These are phyloP conservation scores for Penicillium oxalicum DNA, from an alignment of 2,329 filamentous ascomycete genomes.

Conservation along the genomic window DNA sequence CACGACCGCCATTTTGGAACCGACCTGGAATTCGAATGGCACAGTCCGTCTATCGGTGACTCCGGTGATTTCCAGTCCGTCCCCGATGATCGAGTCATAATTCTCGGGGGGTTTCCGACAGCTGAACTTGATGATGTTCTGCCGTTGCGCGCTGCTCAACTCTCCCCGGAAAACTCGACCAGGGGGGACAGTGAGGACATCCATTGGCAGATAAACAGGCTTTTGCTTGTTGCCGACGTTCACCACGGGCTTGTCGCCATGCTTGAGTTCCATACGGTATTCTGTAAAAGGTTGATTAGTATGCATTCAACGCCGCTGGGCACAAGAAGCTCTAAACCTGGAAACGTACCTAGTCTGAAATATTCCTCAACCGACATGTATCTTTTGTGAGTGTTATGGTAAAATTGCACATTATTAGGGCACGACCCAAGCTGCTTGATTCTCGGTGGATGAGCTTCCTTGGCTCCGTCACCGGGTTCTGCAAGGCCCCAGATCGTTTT, in stretches of 20 bases:
- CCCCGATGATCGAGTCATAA: conserved; percentile 51
- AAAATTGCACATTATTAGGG: conserved; percentile 13
- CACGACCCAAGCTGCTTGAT: conserved; percentile 1
- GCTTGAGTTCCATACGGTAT: conserved; percentile 30
- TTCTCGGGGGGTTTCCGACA: conserved; percentile 61
- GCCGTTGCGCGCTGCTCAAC: conserved; percentile 53
- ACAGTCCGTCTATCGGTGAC: background rate
- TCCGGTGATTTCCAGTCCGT: conserved; percentile 16
- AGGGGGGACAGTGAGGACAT: conserved; percentile 55
- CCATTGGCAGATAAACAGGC: conserved; percentile 60
- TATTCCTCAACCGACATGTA: conserved; percentile 20
- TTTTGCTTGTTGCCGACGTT: conserved; percentile 54
- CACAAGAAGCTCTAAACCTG: background rate
- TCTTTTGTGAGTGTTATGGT: background rate
- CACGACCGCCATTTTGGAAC: conserved; percentile 11
- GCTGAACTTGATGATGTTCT: conserved; percentile 63
- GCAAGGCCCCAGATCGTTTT: conserved; percentile 13
- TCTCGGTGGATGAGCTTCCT: conserved; percentile 1
- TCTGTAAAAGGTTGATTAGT: conserved; percentile 18
- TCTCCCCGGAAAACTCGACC: conserved; percentile 58
- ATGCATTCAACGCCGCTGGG: background rate
- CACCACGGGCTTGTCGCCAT: conserved; percentile 49
- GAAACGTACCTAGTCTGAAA: conserved; percentile 16
- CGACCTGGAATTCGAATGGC: conserved; percentile 3
- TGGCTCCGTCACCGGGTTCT: conserved; percentile 6